Evolutionary conservation across 441 rosid species (phyloP).

Genomic region (Gossypium davidsonii): DNA sequence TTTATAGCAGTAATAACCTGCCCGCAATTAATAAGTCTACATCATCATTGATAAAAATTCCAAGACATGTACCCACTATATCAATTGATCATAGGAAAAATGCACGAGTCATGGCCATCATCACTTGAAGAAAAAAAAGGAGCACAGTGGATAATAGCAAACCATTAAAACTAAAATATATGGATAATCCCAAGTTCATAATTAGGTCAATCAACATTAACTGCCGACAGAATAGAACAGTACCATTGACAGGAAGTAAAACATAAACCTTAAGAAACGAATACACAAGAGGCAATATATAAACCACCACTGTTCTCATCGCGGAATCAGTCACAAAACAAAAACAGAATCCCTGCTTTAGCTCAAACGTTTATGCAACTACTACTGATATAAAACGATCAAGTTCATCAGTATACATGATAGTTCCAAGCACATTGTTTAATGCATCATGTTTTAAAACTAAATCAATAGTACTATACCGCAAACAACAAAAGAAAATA

Average conservation of each 20-base stretch:
- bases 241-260: background rate
- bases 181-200: background rate
- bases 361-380: background rate
- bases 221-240: background rate
- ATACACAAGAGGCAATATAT: background rate
- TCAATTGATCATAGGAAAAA: slow-evolving; percentile 12
- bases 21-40: background rate
- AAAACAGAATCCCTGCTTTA: slow-evolving; percentile 5
- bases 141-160: background rate
- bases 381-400: background rate
- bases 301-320: background rate
- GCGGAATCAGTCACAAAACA: slow-evolving; percentile 4
- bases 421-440: slow-evolving; percentile 23
- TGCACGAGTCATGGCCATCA: background rate
- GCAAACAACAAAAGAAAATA: slow-evolving; percentile 1
- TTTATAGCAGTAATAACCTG: background rate
- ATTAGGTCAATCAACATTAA: slow-evolving; percentile 8
- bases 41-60: background rate
- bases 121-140: background rate
- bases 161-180: background rate
- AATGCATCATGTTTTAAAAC: slow-evolving; percentile 6
- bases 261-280: background rate
- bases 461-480: background rate
- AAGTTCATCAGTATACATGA: slow-evolving; percentile 1
- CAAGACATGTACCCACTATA: background rate